Evolutionary conservation across 208 protist species (phyloP), one percentile per base, ranked within the genome.

Genomic region (Trypanosoma vivax): DNA sequence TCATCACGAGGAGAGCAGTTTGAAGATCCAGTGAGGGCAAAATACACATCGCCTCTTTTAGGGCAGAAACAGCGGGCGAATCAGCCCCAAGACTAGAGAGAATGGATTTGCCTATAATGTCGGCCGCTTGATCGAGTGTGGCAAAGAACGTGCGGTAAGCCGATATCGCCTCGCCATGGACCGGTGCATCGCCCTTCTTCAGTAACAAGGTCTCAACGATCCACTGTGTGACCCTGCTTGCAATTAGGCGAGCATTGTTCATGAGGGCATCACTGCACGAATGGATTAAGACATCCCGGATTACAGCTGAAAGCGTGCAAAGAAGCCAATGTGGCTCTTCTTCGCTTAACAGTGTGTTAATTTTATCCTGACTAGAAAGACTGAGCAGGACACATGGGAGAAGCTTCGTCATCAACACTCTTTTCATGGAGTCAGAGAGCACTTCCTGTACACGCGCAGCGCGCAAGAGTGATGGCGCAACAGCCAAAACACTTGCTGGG

Each of bases 61-160:
- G 31, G 75, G 62, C 57, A 34, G 63, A 21, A 7, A 18, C 59
- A 74, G 63, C 42, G n/a, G n/a, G n/a, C 43, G 49, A 27, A 66
- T 60, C 18, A 42, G 31, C 37, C 54, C 61, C 1, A 76, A 63
- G 46, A 63, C 58, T 16, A 24, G 80, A 71, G 14, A 86, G 68
- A 41, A 94, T 81, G 63, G 89, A 87, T 49, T 73, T 71, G 31
- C 72, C 67, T 38, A 89, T 40, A 21, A 60, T 38, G 50, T 87
- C 70, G 1, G 87, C 87, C 23, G 70, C 65, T 56, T 89, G 61
- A 59, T 94, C 87, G 61, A 90, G 68, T 0, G 67, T 19, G 16
- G 67, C 39, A 57, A 76, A 94, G 48, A 90, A 90, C 10, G 61
- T 68, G 16, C 66, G 80, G 63, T 80, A 86, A 3, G 68, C 29